Conservation (phyloP, 176 grass and related monocot genomes). For the Pontederia crassipes region DNA sequence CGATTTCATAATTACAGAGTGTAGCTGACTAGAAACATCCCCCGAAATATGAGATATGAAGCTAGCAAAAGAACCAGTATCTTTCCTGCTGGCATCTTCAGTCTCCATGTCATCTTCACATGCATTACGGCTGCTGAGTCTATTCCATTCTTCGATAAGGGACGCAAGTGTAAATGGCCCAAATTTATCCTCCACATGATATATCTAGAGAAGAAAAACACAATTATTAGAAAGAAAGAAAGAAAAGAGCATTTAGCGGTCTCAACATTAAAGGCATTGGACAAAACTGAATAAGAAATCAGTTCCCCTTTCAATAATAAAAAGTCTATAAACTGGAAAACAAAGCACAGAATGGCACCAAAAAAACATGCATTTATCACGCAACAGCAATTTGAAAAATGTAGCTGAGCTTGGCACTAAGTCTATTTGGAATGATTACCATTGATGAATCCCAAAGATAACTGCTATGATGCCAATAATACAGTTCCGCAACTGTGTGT, state of each 20-base stretch:
- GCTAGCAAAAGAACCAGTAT: constrained; percentile 25
- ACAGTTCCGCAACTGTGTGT: constrained; percentile 89
- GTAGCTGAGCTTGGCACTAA: neutral
- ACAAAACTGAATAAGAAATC: neutral
- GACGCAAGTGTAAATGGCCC: constrained; percentile 73
- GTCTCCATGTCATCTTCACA: constrained; percentile 17
- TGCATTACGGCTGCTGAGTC: constrained; percentile 24
- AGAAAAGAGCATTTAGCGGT: neutral
- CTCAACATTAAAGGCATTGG: neutral
- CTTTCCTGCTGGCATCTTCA: constrained; percentile 7
- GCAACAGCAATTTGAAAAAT: neutral
- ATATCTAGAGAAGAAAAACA: constrained; percentile 47
- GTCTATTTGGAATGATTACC: constrained; percentile 35
- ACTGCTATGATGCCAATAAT: constrained; percentile 85
- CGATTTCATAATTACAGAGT: constrained; percentile 89
- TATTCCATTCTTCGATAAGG: constrained; percentile 70
- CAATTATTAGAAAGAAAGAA: constrained; percentile 1
- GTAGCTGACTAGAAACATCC: constrained; percentile 58
- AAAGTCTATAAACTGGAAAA: neutral
- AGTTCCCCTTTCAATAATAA: neutral
- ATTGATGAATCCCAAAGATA: constrained; percentile 81
- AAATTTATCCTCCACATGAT: constrained; percentile 61
- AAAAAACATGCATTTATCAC: neutral
- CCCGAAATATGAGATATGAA: constrained; percentile 45
- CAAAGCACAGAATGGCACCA: too few species aligned